A percentile compares a stretch with the other conserved stretches of the same genome.
phyloP scores from a whole-genome alignment of 768 basidiomycete genomes.

The Mycena albidolilacea region DNA sequence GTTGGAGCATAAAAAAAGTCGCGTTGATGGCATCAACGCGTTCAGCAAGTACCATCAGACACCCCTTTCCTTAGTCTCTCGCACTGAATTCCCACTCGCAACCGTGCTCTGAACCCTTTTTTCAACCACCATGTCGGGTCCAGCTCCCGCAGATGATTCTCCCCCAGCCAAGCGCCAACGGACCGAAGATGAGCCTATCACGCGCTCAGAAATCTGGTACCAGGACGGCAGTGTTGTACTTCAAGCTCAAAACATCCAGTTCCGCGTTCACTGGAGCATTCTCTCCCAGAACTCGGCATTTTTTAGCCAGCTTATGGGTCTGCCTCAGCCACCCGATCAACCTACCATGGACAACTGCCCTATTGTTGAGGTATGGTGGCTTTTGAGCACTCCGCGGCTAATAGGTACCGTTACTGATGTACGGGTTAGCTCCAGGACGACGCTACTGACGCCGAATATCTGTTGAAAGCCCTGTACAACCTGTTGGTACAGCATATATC shows the following conservation, averaged over 20 bases:
- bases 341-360: not conserved
- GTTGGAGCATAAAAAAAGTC: not conserved
- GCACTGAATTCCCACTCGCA: too few species aligned
- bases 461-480: not conserved
- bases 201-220: slow-evolving; percentile 8
- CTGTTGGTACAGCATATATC: not conserved
- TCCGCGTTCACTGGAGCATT: not conserved
- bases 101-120: not conserved
- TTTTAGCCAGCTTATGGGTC: not conserved
- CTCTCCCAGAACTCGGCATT: not conserved
- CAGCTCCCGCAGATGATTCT: not conserved
- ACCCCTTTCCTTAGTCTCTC: not conserved
- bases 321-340: not conserved
- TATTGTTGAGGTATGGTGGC: not conserved
- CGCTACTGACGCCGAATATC: not conserved
- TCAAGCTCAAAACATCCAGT: slow-evolving; percentile 1
- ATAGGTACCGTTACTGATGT: not conserved
- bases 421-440: not conserved
- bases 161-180: not conserved
- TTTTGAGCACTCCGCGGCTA: not conserved
- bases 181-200: not conserved
- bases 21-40: not conserved
- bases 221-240: slow-evolving; percentile 2
- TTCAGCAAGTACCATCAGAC: not conserved
- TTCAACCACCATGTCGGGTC: not conserved